phyloP scores from a whole-genome alignment of 768 basidiomycete genomes.

The Rhizopogon rudus region DNA sequence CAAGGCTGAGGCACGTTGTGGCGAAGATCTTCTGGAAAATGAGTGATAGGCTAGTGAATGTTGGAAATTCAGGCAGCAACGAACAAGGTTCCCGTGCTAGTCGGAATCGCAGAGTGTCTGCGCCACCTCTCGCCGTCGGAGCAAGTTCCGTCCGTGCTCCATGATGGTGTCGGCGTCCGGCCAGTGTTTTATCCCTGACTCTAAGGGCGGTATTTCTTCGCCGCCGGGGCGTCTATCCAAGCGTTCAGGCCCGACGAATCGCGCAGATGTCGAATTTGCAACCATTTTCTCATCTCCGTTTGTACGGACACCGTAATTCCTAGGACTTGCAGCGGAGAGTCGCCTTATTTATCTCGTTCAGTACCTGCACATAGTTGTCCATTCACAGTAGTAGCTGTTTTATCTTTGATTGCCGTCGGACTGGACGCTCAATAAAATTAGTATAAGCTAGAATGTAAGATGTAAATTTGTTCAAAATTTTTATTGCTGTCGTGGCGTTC shows the following conservation, averaged over 20 bases:
- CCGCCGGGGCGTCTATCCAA: background rate
- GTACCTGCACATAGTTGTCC: background rate
- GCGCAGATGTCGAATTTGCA: background rate
- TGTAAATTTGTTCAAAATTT: background rate
- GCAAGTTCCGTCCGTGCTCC: conserved; percentile 4
- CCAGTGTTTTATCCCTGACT: background rate
- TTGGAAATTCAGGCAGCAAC: background rate
- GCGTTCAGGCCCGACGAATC: background rate
- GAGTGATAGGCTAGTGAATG: background rate
- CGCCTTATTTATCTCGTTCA: no score
- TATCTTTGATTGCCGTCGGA: background rate
- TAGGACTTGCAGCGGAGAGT: background rate
- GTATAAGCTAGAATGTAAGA: background rate
- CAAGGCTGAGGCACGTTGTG: conserved; percentile 3
- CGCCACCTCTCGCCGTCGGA: conserved; percentile 10
- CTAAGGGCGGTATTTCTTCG: background rate
- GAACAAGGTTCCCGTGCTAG: background rate
- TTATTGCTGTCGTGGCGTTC: background rate
- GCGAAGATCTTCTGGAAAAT: conserved; percentile 7
- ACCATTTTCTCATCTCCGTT: background rate
- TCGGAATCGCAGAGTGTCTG: background rate
- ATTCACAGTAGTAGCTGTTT: background rate
- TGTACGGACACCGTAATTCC: background rate
- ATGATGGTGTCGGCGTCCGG: conserved; percentile 2
- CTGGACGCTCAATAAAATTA: background rate